phyloP scores from a whole-genome alignment of 768 basidiomycete genomes.

The Leccinum subgranulosum region DNA sequence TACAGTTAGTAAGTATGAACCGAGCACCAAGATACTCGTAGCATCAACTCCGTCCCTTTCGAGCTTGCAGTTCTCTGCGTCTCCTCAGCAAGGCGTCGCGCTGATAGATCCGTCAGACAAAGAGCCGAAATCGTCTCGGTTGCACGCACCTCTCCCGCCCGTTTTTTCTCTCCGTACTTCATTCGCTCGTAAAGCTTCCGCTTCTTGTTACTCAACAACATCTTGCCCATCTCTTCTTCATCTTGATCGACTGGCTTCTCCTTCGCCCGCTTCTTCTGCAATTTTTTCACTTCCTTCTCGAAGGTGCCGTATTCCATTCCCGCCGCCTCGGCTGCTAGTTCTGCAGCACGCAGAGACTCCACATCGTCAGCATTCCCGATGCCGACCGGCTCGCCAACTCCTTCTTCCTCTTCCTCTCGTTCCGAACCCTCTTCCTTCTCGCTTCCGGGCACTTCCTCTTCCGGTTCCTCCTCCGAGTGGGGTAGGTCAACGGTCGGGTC shows the following conservation, averaged over 20 bases:
- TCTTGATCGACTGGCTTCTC: conserved; percentile 35
- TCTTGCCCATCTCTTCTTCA: conserved; percentile 92
- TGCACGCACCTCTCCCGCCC: conserved; percentile 68
- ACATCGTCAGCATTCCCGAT: conserved; percentile 48
- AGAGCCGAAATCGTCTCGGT: neutral
- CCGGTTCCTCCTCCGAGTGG: conserved; percentile 19
- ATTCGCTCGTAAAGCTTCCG: conserved; percentile 91
- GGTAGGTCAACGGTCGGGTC: conserved; percentile 49
- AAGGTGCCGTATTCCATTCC: conserved; percentile 80
- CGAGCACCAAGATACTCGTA: neutral
- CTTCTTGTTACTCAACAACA: conserved; percentile 96
- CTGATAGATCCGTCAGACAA: conserved; percentile 36
- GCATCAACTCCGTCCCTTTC: conserved; percentile 6
- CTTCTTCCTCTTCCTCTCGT: conserved; percentile 20
- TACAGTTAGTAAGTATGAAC: neutral
- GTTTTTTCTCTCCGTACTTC: conserved; percentile 81
- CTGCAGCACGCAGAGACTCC: conserved; percentile 76
- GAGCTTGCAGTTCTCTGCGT: conserved; percentile 50
- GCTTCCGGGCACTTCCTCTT: conserved; percentile 28
- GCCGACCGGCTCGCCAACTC: conserved; percentile 31
- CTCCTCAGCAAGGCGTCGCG: conserved; percentile 58
- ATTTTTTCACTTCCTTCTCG: conserved; percentile 69
- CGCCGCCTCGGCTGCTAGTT: conserved; percentile 87
- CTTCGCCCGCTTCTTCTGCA: conserved; percentile 39
- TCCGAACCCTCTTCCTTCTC: conserved; percentile 29